Percentiles rank a stretch among this genome's conserved stretches.
Conservation (phyloP, 192 early-diverging fungal genomes). For the Backusella australiensis region DNA sequence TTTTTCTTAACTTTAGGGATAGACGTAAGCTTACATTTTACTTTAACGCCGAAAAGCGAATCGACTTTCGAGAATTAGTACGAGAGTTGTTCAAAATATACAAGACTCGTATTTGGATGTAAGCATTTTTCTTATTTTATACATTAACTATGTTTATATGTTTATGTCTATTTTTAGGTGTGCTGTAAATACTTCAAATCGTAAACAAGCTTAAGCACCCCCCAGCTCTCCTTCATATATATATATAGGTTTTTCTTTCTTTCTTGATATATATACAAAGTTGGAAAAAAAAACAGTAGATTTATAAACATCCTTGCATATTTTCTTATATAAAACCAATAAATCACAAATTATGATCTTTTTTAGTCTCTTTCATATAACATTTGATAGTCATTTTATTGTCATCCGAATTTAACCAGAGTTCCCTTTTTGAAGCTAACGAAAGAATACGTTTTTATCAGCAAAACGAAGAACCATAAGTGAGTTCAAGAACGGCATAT, state of each 20-base stretch:
- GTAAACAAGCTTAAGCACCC: background rate
- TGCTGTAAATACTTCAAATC: constrained; percentile 7
- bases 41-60: constrained; percentile 89
- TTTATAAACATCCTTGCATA: background rate
- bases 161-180: background rate
- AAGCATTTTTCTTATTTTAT: background rate
- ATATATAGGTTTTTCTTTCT: background rate
- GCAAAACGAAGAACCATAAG: too few relatives aligned
- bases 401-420: too few relatives aligned
- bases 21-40: constrained; percentile 96
- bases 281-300: background rate
- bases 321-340: background rate
- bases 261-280: background rate
- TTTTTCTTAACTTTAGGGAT: constrained; percentile 59
- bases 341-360: background rate
- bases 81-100: constrained; percentile 95
- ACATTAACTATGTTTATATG: background rate
- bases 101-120: constrained; percentile 99
- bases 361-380: too few relatives aligned
- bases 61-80: constrained; percentile 96
- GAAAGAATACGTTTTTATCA: too few relatives aligned
- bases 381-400: too few relatives aligned
- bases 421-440: too few relatives aligned
- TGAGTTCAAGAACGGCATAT: too few relatives aligned
- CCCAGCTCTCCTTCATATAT: background rate